Percentiles rank a stretch among this genome's conserved stretches.
These are phyloP conservation scores for Zygosaccharomyces bailii DNA, from an alignment of 805 yeast species.

Conservation along the genomic window DNA sequence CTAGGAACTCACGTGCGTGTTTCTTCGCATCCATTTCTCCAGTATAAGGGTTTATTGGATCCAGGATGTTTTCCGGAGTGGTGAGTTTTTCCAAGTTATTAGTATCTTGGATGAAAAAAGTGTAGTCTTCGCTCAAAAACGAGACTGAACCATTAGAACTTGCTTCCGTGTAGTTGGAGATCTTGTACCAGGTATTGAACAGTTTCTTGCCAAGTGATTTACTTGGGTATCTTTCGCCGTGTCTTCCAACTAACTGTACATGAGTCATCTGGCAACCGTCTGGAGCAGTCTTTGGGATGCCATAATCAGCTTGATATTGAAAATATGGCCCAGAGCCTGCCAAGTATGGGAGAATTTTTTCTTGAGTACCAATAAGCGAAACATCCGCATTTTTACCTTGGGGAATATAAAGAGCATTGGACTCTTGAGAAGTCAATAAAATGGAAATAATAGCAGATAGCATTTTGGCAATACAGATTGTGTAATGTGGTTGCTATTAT, in stretches of 20 bases:
- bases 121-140: constrained; percentile 46
- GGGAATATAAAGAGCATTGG: background rate
- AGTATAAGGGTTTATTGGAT: constrained; percentile 38
- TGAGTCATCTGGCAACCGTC: constrained; percentile 53
- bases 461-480: no score
- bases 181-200: constrained; percentile 22
- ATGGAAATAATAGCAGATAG: background rate
- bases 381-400: background rate
- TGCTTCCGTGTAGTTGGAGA: constrained; percentile 27
- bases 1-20: constrained; percentile 45
- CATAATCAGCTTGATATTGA: constrained; percentile 47
- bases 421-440: background rate
- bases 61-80: constrained; percentile 27
- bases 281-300: constrained; percentile 48
- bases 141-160: constrained; percentile 46
- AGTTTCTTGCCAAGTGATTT: constrained; percentile 39
- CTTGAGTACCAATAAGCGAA: constrained; percentile 19
- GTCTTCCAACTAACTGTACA: constrained; percentile 68
- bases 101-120: constrained; percentile 43
- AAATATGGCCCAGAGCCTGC: constrained; percentile 58
- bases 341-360: constrained; percentile 43
- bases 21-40: constrained; percentile 45
- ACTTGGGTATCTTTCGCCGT: constrained; percentile 76
- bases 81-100: constrained; percentile 44
- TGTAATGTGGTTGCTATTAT: no score